These are phyloP conservation scores for Gamarada debralockiae DNA, from an alignment of 495 filamentous ascomycete genomes.

Conservation along the genomic window DNA sequence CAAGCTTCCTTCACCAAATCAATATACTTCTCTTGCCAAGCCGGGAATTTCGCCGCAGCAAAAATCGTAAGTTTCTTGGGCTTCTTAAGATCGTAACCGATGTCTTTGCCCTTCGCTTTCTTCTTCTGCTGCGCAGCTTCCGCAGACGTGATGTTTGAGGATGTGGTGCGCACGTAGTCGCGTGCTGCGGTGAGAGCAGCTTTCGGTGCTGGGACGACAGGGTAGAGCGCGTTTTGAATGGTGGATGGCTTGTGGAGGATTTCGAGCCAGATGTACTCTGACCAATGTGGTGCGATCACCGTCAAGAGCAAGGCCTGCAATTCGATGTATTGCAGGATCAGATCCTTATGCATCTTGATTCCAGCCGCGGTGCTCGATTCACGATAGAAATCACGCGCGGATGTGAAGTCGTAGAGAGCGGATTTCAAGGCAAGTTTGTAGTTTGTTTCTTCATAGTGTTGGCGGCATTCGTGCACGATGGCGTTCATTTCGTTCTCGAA, in stretches of 20 bases:
- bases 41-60: conserved; percentile 70
- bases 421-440: conserved; percentile 94
- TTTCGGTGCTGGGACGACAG: conserved; percentile 58
- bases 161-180: conserved; percentile 73
- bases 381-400: conserved; percentile 86
- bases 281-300: conserved; percentile 87
- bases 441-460: conserved; percentile 72
- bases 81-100: conserved; percentile 79
- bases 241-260: conserved; percentile 70
- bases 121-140: conserved; percentile 78
- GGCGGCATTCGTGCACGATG: conserved; percentile 68
- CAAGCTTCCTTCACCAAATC: conserved; percentile 64
- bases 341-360: conserved; percentile 77
- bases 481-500: conserved; percentile 93
- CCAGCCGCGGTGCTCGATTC: conserved; percentile 69
- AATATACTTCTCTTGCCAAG: conserved; percentile 91
- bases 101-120: conserved; percentile 82
- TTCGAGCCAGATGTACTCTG: conserved; percentile 90
- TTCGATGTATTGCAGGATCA: conserved; percentile 73
- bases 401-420: conserved; percentile 82
- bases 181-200: conserved; percentile 67
- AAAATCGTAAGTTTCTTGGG: conserved; percentile 90
- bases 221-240: conserved; percentile 78
- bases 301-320: conserved; percentile 80
- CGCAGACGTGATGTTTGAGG: conserved; percentile 78